These are phyloP conservation scores for Lactarius akahatsu DNA, from an alignment of 768 basidiomycete species.

Conservation along the genomic window DNA sequence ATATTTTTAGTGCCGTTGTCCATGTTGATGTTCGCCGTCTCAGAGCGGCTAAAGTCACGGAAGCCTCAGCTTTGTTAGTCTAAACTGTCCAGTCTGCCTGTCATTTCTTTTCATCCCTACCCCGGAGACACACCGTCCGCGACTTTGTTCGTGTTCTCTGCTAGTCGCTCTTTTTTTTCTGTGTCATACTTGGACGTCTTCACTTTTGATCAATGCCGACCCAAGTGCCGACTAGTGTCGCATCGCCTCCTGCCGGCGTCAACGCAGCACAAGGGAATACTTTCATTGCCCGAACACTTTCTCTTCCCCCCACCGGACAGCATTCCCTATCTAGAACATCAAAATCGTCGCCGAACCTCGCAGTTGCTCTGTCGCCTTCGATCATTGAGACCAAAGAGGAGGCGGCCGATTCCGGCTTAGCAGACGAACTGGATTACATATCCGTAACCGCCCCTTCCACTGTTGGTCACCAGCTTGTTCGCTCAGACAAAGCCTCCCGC, in stretches of 20 bases:
- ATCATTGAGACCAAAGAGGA: constrained; percentile 18
- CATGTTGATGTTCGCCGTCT: not conserved
- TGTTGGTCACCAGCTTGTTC: constrained; percentile 38
- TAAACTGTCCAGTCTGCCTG: not conserved
- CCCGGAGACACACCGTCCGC: not conserved
- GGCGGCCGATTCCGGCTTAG: constrained; percentile 46
- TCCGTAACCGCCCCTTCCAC: constrained; percentile 42
- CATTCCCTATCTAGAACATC: constrained; percentile 12
- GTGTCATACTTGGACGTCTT: constrained; percentile 5
- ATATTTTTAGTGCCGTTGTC: not conserved
- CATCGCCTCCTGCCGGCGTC: not conserved
- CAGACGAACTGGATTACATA: constrained; percentile 76
- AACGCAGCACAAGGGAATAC: not conserved
- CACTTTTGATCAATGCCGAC: not conserved
- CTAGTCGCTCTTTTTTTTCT: not conserved
- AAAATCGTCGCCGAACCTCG: constrained; percentile 1
- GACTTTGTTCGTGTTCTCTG: constrained; percentile 7
- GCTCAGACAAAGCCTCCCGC: constrained; percentile 73
- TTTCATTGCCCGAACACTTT: not conserved
- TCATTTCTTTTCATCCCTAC: not conserved
- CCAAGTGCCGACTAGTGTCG: constrained; percentile 3
- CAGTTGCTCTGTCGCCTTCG: not conserved
- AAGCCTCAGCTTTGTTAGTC: not conserved
- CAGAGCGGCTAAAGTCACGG: constrained; percentile 16
- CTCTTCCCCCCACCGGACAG: not conserved